Evolutionary conservation across 2,329 filamentous ascomycete species (phyloP).

Genomic region (Nigrospora sphaerica): DNA sequence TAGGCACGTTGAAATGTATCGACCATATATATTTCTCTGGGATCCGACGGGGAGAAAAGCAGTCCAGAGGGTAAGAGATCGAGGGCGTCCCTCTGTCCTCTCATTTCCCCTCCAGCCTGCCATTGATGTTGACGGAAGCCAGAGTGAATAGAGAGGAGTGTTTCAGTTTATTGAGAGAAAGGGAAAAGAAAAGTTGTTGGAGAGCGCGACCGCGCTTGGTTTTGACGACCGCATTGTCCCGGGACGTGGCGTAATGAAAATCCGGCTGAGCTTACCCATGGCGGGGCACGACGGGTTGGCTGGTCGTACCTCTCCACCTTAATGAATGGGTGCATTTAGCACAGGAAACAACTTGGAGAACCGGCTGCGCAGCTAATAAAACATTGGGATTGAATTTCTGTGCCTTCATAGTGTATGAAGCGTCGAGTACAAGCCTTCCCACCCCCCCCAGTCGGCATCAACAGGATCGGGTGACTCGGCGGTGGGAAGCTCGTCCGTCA

Average conservation of each 20-base stretch:
- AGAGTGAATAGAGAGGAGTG: slow-evolving; percentile 61
- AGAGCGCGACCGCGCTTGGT: slow-evolving; percentile 1
- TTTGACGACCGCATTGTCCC: slow-evolving; percentile 2
- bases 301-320: too few relatives aligned
- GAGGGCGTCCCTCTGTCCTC: slow-evolving; percentile 52
- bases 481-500: too few relatives aligned
- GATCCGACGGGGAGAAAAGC: slow-evolving; percentile 20
- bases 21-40: slow-evolving; percentile 26
- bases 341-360: not conserved
- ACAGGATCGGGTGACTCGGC: too few relatives aligned
- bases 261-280: not conserved
- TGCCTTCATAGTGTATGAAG: too few relatives aligned
- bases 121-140: slow-evolving; percentile 47
- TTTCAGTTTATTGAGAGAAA: slow-evolving; percentile 26
- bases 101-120: slow-evolving; percentile 62
- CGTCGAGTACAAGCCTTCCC: too few relatives aligned
- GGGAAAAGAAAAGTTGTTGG: slow-evolving; percentile 1
- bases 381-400: too few relatives aligned
- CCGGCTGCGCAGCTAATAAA: too few relatives aligned
- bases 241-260: slow-evolving; percentile 3
- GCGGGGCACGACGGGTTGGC: not conserved
- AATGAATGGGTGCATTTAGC: not conserved
- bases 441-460: too few relatives aligned
- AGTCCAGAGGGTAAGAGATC: slow-evolving; percentile 53
- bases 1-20: slow-evolving; percentile 20